phyloP scores from a whole-genome alignment of 768 basidiomycete genomes.

The Candolleomyces eurysporus region DNA sequence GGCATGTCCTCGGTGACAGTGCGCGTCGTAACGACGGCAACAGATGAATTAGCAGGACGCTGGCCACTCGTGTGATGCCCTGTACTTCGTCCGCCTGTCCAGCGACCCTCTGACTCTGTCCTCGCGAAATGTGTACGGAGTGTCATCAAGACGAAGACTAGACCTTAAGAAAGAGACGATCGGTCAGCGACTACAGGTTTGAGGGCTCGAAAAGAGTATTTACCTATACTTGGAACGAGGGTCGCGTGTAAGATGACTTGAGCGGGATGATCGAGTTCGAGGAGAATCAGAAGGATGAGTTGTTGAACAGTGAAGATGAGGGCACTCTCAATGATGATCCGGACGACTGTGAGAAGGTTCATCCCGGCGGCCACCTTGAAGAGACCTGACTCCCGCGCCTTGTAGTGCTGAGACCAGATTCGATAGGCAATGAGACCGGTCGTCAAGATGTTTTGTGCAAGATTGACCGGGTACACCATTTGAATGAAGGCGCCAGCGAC shows the following conservation, averaged over 20 bases:
- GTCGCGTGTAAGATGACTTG: slow-evolving; percentile 26
- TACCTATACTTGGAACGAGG: slow-evolving; percentile 29
- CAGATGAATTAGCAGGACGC: not conserved
- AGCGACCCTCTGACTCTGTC: not conserved
- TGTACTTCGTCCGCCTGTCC: not conserved
- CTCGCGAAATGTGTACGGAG: not conserved
- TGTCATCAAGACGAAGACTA: not conserved
- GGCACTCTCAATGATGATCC: slow-evolving; percentile 31
- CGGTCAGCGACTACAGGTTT: not conserved
- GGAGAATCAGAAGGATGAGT: slow-evolving; percentile 24
- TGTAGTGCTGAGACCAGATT: slow-evolving; percentile 24
- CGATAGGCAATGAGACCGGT: slow-evolving; percentile 24
- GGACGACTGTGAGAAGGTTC: slow-evolving; percentile 20
- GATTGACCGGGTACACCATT: slow-evolving; percentile 22
- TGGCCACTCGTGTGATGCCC: not conserved
- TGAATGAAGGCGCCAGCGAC: slow-evolving; percentile 3
- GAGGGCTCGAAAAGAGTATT: not conserved
- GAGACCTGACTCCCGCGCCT: slow-evolving; percentile 17
- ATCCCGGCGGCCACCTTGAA: not conserved
- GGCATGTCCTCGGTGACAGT: not conserved
- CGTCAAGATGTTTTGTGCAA: slow-evolving; percentile 25
- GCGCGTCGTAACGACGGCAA: not conserved
- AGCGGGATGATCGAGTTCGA: slow-evolving; percentile 20
- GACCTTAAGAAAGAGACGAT: not conserved
- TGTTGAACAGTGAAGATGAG: slow-evolving; percentile 28